Percentiles rank a stretch among this genome's conserved stretches.
phyloP scores from a whole-genome alignment of 2,329 filamentous ascomycete genomes.

The Colletotrichum scovillei region DNA sequence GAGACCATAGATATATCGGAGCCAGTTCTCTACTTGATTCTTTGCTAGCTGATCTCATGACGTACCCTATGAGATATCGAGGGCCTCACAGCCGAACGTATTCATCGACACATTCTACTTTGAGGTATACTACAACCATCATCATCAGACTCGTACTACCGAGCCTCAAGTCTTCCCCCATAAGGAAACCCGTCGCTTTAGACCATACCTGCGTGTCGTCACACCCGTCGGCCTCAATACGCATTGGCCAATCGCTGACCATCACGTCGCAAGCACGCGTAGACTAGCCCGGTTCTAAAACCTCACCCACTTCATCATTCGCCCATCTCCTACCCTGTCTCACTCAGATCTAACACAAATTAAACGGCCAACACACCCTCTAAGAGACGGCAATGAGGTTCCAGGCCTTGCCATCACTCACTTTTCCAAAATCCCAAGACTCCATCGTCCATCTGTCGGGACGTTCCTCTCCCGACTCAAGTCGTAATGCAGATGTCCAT shows the following conservation, averaged over 20 bases:
- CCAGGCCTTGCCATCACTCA: background rate
- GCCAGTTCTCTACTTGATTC: background rate
- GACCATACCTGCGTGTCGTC: slow-evolving; percentile 15
- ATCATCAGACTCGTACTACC: background rate
- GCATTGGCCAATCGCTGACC: slow-evolving; percentile 23
- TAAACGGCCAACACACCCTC: background rate
- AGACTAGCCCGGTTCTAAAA: background rate
- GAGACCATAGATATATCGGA: background rate
- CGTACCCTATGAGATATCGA: background rate
- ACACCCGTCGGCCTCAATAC: slow-evolving; percentile 2
- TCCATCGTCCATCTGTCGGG: background rate
- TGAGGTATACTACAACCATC: background rate
- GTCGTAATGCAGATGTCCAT: background rate
- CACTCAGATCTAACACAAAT: background rate
- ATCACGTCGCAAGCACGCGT: slow-evolving; percentile 7
- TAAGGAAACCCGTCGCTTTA: background rate
- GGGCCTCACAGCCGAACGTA: background rate
- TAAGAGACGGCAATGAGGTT: background rate
- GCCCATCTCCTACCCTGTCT: background rate
- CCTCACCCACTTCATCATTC: background rate
- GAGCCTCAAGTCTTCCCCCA: background rate
- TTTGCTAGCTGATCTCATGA: background rate
- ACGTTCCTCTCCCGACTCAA: background rate
- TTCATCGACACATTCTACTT: background rate
- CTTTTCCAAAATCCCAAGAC: background rate